Evolutionary conservation across 345 rosid species (phyloP), one percentile per base, ranked within the genome.

Genomic region (Lepidium sativum): DNA sequence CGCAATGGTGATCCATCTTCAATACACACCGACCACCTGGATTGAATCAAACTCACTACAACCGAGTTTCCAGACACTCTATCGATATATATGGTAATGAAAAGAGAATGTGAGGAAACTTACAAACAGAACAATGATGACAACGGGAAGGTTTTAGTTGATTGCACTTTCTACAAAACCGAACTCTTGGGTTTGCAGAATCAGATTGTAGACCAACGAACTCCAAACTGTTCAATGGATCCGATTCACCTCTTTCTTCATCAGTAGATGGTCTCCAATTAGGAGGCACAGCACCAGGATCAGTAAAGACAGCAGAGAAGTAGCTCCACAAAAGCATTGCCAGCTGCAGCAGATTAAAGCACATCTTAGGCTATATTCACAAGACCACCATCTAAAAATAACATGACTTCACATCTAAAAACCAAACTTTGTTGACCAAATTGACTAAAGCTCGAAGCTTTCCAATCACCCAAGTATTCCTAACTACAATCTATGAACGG

Each of bases 1-100:
- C 97, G 44, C 99, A 95, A 73, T 95, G 99, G 65, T 95, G 99
- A 62, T 95, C 99, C 99, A 95, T 95, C 83, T 95, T 95, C 55
- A 95, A 82, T 35, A 91, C 85, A 69, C 99, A 95, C 44, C 94
- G 80, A 15, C 94, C 97, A 74, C 99, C 99, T 95, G 70, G 63
- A 73, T 66, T 12, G 33, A 71, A 74, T 16, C 75, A 48, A 67
- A 27, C 27, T 63, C 57, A 74, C 15, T 31, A 70, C 20, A 35
- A 60, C 35, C 11, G 50, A 52, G 32, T 14, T 54, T 34, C 54
- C 54, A 34, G 9, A 21, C 73, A 42, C 53, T 9, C 21, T 15
- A 54, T 53, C 17, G 15, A 18, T 23, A 20, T 2, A 65, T n/a
- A 34, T 70, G 13, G 12, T 15, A 17, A 66, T 10, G 2, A 63